Conservation (phyloP, 176 grass and related monocot genomes). For the Thalia dealbata region DNA sequence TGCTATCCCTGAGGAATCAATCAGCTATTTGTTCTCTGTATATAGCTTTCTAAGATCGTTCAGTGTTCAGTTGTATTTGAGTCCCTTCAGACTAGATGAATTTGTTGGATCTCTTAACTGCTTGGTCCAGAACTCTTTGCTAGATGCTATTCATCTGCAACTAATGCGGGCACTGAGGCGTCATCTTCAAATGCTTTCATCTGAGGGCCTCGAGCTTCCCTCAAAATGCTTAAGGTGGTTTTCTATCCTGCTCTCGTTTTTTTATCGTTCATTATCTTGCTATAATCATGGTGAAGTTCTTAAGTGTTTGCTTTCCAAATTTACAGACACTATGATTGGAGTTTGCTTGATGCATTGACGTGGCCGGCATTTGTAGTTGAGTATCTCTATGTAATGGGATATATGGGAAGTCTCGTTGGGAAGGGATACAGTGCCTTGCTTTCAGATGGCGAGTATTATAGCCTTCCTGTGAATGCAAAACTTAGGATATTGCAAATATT, state of each 20-base stretch:
- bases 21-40: slow-evolving; percentile 66
- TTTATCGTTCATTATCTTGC: slow-evolving; percentile 1
- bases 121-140: slow-evolving; percentile 53
- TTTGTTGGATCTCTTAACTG: slow-evolving; percentile 78
- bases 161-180: slow-evolving; percentile 51
- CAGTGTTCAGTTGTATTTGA: slow-evolving; percentile 70
- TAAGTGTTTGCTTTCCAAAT: slow-evolving; percentile 22
- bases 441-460: slow-evolving; percentile 58
- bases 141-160: slow-evolving; percentile 80
- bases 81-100: slow-evolving; percentile 78
- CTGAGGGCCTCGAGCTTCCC: slow-evolving; percentile 49
- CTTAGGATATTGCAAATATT: slow-evolving; percentile 81
- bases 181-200: slow-evolving; percentile 59
- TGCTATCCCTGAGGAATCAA: slow-evolving; percentile 59
- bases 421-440: slow-evolving; percentile 36
- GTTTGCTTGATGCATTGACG: slow-evolving; percentile 71
- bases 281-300: slow-evolving; percentile 1
- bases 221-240: slow-evolving; percentile 74
- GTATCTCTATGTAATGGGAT: slow-evolving; percentile 65
- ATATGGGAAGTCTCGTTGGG: slow-evolving; percentile 44
- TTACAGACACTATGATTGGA: slow-evolving; percentile 72
- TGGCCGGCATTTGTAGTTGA: slow-evolving; percentile 75
- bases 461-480: slow-evolving; percentile 52
- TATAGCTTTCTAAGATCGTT: slow-evolving; percentile 88
- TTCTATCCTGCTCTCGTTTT: slow-evolving; percentile 10